Conservation (phyloP, 345 rosid species). For the Psidium friedrichsthalianum region DNA sequence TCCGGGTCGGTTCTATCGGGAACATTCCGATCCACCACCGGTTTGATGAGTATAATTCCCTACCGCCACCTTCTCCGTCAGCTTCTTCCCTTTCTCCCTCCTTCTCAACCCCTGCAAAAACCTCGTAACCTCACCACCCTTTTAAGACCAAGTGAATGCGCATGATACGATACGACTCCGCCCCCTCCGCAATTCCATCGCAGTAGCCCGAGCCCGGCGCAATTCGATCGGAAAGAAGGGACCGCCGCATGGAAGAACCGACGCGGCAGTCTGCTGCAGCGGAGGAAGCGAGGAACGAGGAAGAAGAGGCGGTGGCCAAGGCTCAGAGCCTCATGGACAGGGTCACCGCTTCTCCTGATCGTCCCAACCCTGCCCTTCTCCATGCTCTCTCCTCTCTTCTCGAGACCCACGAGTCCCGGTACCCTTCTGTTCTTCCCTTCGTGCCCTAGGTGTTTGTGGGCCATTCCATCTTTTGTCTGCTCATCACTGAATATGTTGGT, state of each 20-base stretch:
- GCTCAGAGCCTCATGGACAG: conserved; percentile 76
- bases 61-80: not conserved
- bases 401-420: conserved; percentile 81
- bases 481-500: not conserved
- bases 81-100: not conserved
- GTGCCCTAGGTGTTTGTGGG: not conserved
- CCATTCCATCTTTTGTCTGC: not conserved
- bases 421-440: not conserved
- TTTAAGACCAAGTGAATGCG: not conserved
- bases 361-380: conserved; percentile 62
- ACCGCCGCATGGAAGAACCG: not conserved
- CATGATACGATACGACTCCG: not conserved
- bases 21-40: not conserved
- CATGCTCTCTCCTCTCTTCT: conserved; percentile 80
- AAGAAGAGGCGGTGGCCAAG: conserved; percentile 53
- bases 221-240: not conserved
- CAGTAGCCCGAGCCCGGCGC: not conserved
- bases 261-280: conserved; percentile 7
- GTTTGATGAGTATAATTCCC: not conserved
- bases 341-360: conserved; percentile 58
- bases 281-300: conserved; percentile 34
- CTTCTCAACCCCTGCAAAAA: not conserved
- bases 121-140: not conserved
- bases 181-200: not conserved
- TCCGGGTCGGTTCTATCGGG: not conserved